phyloP scores from a whole-genome alignment of 2,329 filamentous ascomycete genomes.

The Colletotrichum tamarilloi region DNA sequence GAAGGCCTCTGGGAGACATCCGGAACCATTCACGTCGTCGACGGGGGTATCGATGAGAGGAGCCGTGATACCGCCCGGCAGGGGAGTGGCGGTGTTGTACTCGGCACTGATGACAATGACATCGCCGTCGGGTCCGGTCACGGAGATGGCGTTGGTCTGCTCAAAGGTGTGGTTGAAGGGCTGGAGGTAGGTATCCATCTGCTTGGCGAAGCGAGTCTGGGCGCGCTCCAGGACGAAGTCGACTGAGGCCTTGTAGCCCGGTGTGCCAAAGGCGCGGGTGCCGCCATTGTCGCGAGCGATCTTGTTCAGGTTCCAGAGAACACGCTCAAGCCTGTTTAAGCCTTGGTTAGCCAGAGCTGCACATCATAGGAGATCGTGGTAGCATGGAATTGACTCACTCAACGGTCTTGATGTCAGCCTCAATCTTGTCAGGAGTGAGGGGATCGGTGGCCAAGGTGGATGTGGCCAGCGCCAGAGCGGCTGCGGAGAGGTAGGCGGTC shows the following conservation, averaged over 20 bases:
- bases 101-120: constrained; percentile 55
- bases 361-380: background rate
- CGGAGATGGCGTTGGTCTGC: constrained; percentile 52
- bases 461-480: constrained; percentile 27
- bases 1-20: constrained; percentile 56
- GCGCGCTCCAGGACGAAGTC: constrained; percentile 57
- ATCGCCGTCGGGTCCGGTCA: constrained; percentile 56
- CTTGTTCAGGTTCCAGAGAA: constrained; percentile 58
- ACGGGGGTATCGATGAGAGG: constrained; percentile 49
- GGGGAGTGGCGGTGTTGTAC: constrained; percentile 58
- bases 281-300: constrained; percentile 61
- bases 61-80: constrained; percentile 48
- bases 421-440: constrained; percentile 52
- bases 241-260: constrained; percentile 61
- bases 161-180: constrained; percentile 51
- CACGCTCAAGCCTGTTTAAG: constrained; percentile 53
- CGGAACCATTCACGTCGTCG: constrained; percentile 50
- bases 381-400: constrained; percentile 42
- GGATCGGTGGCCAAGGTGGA: constrained; percentile 38
- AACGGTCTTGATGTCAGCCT: constrained; percentile 50
- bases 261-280: constrained; percentile 63
- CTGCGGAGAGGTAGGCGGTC: constrained; percentile 22
- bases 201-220: constrained; percentile 45
- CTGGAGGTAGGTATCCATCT: constrained; percentile 55
- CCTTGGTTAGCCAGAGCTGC: background rate